Base-by-base conservation (phyloP, 129 eudicot genomes). In the Pittosporum tobira region DNA sequence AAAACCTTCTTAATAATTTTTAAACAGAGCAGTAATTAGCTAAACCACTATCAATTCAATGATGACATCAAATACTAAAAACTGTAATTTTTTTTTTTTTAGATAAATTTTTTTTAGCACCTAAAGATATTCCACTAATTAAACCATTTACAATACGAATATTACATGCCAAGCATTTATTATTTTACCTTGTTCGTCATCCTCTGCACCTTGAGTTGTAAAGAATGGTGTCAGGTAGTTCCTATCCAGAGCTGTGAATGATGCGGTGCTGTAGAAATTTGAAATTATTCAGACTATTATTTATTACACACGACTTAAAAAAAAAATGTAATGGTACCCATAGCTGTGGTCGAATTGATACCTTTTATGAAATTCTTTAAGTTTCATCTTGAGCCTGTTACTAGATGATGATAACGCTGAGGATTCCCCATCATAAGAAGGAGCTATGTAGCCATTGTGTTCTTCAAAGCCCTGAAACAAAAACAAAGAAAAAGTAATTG, bases 161-260 rank as follows among this genome's bases (percentile, higher is more conserved):
- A 13, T 47, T 21, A 60, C 22, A 46, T 31, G 31, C 23, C 9
- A 21, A 55, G 66, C 11, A 26, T 25, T 57, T 37, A 74, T 38
- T 65, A 74, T 38, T 65, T 77, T 81, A 74, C 90, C 96, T 25
- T 64, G 59, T 37, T 57, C 97, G 51, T 83, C 94, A 19, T 84
- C 88, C 45, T 87, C 94, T 34, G 84, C 96, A 64, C 75, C 20
- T 71, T 91, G 99, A 67, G 84, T 81, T 48, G 99, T 93, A 48
- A 93, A 93, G 72, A 93, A 87, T n/a, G 99, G 99, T 22, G 99
- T 93, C 51, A 93, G 91, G 77, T 93, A 93, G 78, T 93, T 84
- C 69, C 79, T 87, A 64, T 93, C 99, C 48, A 93, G 59, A 64
- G 90, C 85, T 52, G 96, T 67, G 72, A 93, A 93, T 22, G 96